Base-by-base conservation (phyloP, 192 early-diverging fungal genomes). In the Backusella tarrabulga region DNA sequence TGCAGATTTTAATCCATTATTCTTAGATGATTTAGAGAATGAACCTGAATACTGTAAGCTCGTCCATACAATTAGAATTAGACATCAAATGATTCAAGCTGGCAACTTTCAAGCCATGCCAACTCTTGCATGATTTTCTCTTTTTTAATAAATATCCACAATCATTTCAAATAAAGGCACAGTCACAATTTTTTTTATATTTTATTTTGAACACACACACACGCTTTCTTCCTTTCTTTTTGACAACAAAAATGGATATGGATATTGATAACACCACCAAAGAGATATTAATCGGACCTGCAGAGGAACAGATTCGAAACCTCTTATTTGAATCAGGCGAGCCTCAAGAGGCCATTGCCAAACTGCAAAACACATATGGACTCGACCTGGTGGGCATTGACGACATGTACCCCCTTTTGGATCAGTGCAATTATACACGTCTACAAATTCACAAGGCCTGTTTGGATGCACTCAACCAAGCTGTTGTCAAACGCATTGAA, bases 391-490 rank as follows among this genome's bases (percentile, higher is more conserved):
- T 75, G 41, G 80, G 76, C 52, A 79, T 88, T 23, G 76, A 80
- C 17, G 81, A 81, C 12, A 81, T 85, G 52, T 88, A 86, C 42
- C 87, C 88, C 6, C 67, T 90, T 6, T 76, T 90, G 0, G 87
- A 90, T 72, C 79, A 83, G 6, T 84, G 83, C n/a, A 83, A 83
- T 9, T 83, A 84, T 34, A 72, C 81, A 9, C 81, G 87, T 44
- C 81, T 77, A 29, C 79, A 87, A 17, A 79, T 90, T 19, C 87
- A 90, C 75, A 78, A 72, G 15, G 81, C 76, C 14, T 88, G 84
- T 66, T 74, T 90, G 72, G 81, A 80, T 50, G 86, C 84, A 1
- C 67, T 90, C 23, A 87, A 87, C 21, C 75, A 81, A 56, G 82
- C 77, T 6, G 72, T 88, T 15, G 34, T 90, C 26, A 82, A 76